A percentile compares a stretch with the other conserved stretches of the same genome.
These are phyloP conservation scores for Thermothelomyces thermophilus DNA, from an alignment of 2,329 filamentous ascomycete species.

Conservation along the genomic window DNA sequence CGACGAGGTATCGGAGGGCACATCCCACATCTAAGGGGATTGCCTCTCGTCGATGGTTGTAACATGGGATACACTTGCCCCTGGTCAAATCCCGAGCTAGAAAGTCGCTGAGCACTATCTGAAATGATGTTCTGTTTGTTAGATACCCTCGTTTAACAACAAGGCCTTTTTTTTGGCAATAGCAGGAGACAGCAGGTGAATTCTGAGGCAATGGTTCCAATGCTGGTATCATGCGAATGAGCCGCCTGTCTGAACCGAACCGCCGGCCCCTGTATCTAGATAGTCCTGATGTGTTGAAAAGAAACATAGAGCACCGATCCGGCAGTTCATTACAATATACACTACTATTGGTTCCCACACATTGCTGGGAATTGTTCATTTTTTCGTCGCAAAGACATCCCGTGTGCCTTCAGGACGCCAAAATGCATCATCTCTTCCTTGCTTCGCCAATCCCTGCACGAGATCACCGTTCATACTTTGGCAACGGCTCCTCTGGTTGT, in stretches of 20 bases:
- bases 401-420: too few relatives aligned
- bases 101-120: neutral
- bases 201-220: neutral
- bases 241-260: neutral
- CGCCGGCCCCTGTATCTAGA: neutral
- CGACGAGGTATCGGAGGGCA: too few relatives aligned
- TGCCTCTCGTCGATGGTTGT: too few relatives aligned
- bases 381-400: too few relatives aligned
- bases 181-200: neutral
- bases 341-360: conserved; percentile 1
- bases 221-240: neutral
- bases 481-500: conserved; percentile 25
- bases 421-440: too few relatives aligned
- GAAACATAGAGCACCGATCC: neutral
- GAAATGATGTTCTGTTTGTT: neutral
- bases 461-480: conserved; percentile 28
- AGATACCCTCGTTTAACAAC: neutral
- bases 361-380: too few relatives aligned
- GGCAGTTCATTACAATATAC: conserved; percentile 13
- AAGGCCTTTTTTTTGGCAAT: neutral
- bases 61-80: too few relatives aligned
- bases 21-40: too few relatives aligned
- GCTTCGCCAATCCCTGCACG: neutral
- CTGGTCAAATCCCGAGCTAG: neutral
- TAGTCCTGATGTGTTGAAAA: neutral